Conservation (phyloP, 805 yeast species). For the Kodamaea sagamina region DNA sequence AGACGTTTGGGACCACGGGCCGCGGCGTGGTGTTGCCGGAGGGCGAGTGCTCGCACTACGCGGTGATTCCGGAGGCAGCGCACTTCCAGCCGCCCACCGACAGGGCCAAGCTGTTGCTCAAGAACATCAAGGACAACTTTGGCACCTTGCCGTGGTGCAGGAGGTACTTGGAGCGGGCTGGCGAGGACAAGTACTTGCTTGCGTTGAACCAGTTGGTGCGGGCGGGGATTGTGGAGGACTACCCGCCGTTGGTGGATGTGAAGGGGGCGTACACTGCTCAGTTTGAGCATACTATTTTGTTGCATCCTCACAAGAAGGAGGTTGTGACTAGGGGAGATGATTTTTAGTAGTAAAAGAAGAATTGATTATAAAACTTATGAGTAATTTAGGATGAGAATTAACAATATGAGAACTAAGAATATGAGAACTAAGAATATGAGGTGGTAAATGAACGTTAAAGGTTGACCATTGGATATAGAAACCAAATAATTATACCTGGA, state of each 20-base stretch:
- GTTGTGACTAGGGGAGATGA: constrained; percentile 95
- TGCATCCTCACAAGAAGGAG: constrained; percentile 91
- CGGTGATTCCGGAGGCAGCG: constrained; percentile 53
- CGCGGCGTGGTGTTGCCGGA: constrained; percentile 80
- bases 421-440: too few relatives aligned
- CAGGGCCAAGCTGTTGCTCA: constrained; percentile 68
- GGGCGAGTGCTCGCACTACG: constrained; percentile 96
- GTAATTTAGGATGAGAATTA: not conserved
- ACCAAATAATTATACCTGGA: too few relatives aligned
- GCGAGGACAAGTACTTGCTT: constrained; percentile 86
- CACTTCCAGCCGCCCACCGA: constrained; percentile 50
- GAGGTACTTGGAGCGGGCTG: constrained; percentile 86
- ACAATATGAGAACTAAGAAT: too few relatives aligned
- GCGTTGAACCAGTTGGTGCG: constrained; percentile 84
- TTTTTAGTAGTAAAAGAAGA: constrained; percentile 43
- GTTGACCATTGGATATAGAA: too few relatives aligned
- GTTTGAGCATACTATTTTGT: constrained; percentile 87
- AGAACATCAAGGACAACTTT: constrained; percentile 74
- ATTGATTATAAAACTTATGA: not conserved
- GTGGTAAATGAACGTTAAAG: too few relatives aligned
- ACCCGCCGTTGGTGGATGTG: constrained; percentile 87
- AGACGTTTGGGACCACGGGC: constrained; percentile 97
- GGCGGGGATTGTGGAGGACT: constrained; percentile 86
- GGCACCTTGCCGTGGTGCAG: constrained; percentile 98
- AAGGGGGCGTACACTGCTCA: constrained; percentile 94